These are phyloP conservation scores for Stygiomarasmius scandens DNA, from an alignment of 1,284 basidiomycete genomes.

Conservation along the genomic window DNA sequence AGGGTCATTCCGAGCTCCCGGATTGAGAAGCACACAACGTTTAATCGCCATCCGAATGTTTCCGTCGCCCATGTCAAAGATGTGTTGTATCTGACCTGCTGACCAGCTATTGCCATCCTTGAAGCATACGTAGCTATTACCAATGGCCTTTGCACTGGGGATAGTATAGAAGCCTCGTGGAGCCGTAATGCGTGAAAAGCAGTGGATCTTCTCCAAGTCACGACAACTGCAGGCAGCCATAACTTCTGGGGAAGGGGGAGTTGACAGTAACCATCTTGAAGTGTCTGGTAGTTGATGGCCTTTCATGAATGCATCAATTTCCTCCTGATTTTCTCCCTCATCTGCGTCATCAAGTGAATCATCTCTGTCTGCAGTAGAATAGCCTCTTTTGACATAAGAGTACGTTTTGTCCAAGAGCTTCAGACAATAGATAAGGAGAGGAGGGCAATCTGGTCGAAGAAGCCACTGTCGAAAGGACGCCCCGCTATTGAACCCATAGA, in stretches of 20 bases:
- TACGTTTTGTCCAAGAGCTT: neutral
- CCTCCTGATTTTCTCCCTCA: neutral
- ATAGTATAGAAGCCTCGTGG: conserved; percentile 4
- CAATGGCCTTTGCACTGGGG: neutral
- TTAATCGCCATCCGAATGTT: neutral
- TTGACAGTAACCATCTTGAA: neutral
- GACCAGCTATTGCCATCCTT: neutral
- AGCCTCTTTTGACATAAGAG: neutral
- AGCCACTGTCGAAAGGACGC: conserved; percentile 1
- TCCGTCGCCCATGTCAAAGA: neutral
- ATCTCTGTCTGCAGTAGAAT: neutral
- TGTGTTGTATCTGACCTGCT: conserved; percentile 11
- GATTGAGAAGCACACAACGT: neutral
- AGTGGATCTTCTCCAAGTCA: neutral
- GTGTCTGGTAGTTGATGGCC: neutral
- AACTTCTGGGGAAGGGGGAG: neutral
- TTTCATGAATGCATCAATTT: neutral
- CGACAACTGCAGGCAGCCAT: neutral
- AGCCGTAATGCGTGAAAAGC: neutral
- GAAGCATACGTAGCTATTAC: conserved; percentile 10
- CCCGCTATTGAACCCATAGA: neutral
- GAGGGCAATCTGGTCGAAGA: conserved; percentile 1
- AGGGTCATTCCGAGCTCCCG: neutral
- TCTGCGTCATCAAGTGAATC: neutral
- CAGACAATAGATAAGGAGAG: neutral